Evolutionary conservation across 2,329 filamentous ascomycete genomes (phyloP), one percentile per base, ranked within the genome.

Genomic region (Aspergillus viridinutans): DNA sequence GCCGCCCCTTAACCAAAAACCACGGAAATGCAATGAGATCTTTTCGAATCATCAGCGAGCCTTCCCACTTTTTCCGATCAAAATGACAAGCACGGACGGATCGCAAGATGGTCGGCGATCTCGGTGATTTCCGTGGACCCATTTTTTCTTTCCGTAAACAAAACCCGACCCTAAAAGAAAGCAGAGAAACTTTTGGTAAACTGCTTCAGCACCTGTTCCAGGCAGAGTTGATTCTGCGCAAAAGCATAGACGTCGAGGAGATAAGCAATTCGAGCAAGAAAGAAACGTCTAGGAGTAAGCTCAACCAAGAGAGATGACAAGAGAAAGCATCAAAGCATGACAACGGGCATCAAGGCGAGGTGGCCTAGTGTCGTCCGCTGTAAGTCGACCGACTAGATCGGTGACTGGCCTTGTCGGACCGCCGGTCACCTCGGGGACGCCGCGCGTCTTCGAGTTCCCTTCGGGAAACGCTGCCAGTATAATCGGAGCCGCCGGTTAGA

Each of bases 311-410:
- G 21, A 23, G n/a, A 45, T 10, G 42, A 45, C 8, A 45, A 21
- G n/a, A 23, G 10, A 14, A 25, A 26, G 23, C 12, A 47, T 47
- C 43, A 23, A 21, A 45, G 20, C 8, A 23, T 23, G 21, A 23
- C 21, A 47, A 17, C n/a, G 5, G 9, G 43, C 43, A 14, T 47
- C 23, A 23, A 23, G 21, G 43, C 23, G 14, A 10, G 21, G 23
- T 14, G 29, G n/a, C 17, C 61, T 65, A 57, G 35, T 51, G 58
- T 48, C 68, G 63, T 42, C 67, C 63, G 54, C 67, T 69, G 55
- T 74, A 76, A 52, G 63, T 69, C 9, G 75, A 77, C 50, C 71
- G 70, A 58, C 70, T 74, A 9, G 73, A 74, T 43, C 72, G 69
- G 50, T 71, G 69, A 61, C 69, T 73, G 32, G 66, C 68, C 14